Conservation (phyloP, 352 stramenopile species). For the Globisporangium heterothallicum region DNA sequence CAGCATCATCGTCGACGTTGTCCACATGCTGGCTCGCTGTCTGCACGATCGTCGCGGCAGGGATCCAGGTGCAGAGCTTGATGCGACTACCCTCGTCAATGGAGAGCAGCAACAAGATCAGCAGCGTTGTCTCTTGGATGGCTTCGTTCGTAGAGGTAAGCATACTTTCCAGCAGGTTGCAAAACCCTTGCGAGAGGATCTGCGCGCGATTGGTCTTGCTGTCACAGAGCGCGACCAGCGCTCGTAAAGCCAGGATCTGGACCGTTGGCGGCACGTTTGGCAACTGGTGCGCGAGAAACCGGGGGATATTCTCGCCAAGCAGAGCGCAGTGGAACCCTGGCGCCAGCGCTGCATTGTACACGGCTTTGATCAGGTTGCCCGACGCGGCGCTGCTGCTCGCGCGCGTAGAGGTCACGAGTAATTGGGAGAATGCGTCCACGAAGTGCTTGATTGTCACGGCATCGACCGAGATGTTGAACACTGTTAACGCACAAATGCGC, state of each 20-base stretch:
- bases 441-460: constrained; percentile 56
- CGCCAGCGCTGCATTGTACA: constrained; percentile 61
- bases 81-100: constrained; percentile 60
- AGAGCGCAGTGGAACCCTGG: constrained; percentile 51
- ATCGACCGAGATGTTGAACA: constrained; percentile 69
- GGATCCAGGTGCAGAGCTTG: constrained; percentile 69
- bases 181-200: constrained; percentile 45
- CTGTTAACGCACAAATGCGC: constrained; percentile 55
- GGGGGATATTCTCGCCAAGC: constrained; percentile 59
- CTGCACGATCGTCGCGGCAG: constrained; percentile 34
- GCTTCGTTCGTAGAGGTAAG: constrained; percentile 27
- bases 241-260: constrained; percentile 41
- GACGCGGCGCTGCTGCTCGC: constrained; percentile 15
- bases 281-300: constrained; percentile 46
- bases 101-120: constrained; percentile 49
- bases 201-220: constrained; percentile 38
- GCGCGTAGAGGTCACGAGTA: constrained; percentile 32
- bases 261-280: constrained; percentile 27
- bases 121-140: constrained; percentile 50
- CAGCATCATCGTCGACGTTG: not conserved
- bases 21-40: constrained; percentile 25
- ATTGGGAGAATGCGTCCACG: constrained; percentile 53
- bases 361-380: constrained; percentile 56
- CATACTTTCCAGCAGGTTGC: constrained; percentile 42
- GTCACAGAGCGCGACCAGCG: constrained; percentile 50